A percentile compares a stretch with the other conserved stretches of the same genome.
Evolutionary conservation across 331 rosid genomes (phyloP).

Genomic region (Pyrus hybrid): DNA sequence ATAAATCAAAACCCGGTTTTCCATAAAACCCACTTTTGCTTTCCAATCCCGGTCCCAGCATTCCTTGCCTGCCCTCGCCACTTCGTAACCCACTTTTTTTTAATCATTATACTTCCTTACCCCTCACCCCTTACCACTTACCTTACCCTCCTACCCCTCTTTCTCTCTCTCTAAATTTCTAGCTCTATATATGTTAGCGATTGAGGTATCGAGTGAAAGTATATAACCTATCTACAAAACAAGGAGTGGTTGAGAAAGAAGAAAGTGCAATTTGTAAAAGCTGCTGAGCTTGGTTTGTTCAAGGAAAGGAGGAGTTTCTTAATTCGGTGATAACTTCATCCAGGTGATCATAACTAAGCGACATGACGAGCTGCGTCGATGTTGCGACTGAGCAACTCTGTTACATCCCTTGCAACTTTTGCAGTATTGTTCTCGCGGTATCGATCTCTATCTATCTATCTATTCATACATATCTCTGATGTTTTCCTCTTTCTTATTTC

Average conservation of each 20-base stretch:
- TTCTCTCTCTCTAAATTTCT: not conserved
- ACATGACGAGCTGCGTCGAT: slow-evolving; percentile 70
- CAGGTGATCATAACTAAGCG: slow-evolving; percentile 4
- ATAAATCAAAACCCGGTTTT: slow-evolving; percentile 13
- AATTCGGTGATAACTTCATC: not conserved
- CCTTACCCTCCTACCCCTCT: not conserved
- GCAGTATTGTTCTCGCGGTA: slow-evolving; percentile 99
- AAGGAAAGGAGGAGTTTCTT: not conserved
- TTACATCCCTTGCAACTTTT: slow-evolving; percentile 98
- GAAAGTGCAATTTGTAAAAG: slow-evolving; percentile 22
- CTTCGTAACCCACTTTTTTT: slow-evolving; percentile 24
- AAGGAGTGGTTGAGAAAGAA: slow-evolving; percentile 16
- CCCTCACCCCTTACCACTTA: not conserved
- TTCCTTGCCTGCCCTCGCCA: slow-evolving; percentile 43
- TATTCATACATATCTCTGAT: not conserved
- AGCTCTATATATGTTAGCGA: slow-evolving; percentile 29
- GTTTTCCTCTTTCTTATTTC: not conserved
- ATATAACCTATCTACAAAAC: slow-evolving; percentile 26
- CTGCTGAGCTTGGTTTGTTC: slow-evolving; percentile 5
- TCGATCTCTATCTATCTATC: not conserved
- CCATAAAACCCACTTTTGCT: slow-evolving; percentile 28
- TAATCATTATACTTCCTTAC: not conserved
- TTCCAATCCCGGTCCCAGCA: slow-evolving; percentile 56
- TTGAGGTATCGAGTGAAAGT: too few species aligned
- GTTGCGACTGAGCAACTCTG: slow-evolving; percentile 83